Percentiles rank a stretch among this genome's conserved stretches.
Evolutionary conservation across 768 basidiomycete species (phyloP).

Genomic region (Coprinopsis strossmayeri): DNA sequence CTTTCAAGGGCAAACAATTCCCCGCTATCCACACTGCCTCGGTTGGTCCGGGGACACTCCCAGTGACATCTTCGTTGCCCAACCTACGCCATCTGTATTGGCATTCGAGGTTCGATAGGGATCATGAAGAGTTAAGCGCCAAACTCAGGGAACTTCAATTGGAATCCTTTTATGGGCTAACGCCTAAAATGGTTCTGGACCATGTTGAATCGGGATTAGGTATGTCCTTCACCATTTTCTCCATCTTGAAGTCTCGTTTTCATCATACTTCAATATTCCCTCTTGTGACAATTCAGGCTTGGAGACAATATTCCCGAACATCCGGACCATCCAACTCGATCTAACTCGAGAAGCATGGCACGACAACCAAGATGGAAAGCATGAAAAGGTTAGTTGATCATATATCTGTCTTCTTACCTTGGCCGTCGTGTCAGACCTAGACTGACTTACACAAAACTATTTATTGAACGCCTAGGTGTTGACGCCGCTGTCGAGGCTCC

Average conservation of each 20-base stretch:
- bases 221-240: not conserved
- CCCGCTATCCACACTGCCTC: not conserved
- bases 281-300: not conserved
- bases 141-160: not conserved
- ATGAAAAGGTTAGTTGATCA: not conserved
- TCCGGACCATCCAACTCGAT: not conserved
- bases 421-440: no score
- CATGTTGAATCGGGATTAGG: not conserved
- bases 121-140: not conserved
- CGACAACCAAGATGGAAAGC: not conserved
- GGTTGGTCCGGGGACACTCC: not conserved
- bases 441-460: not conserved
- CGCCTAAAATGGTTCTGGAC: not conserved
- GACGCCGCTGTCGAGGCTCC: not conserved
- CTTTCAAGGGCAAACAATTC: not conserved
- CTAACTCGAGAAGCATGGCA: not conserved
- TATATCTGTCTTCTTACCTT: no score
- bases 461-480: not conserved
- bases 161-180: not conserved
- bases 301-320: not conserved
- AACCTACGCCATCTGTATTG: not conserved
- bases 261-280: no score
- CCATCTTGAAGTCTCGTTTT: no score
- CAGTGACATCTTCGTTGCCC: not conserved
- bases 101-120: not conserved